Base-by-base conservation (phyloP, 202 grass and related monocot genomes). In the Bolboschoenoplectus hybrid region DNA sequence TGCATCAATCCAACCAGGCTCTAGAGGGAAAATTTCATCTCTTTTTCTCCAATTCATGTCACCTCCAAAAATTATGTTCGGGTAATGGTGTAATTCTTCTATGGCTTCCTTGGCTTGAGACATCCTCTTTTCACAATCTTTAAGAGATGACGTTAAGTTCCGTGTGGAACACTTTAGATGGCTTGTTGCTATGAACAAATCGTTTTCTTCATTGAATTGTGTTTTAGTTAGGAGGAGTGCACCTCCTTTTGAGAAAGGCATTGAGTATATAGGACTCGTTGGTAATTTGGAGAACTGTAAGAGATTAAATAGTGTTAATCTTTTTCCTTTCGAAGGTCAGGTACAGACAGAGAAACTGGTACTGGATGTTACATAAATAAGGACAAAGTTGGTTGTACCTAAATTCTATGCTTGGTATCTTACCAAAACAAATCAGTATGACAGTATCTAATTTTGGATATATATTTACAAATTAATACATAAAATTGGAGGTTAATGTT, bases 1-100 rank as follows among this genome's bases (percentile, higher is more conserved):
- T 67, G 64, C 64, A 67, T 67, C 64, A 40, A 67, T 67, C 64
- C 64, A 67, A 39, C 64, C 64, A 40, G 64, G 9, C 40, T 67
- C 12, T 40, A 67, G 64, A 40, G 64, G 64, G 6, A 67, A 67
- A 36, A 2, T 5, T 9, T 5, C 35, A 39, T 67, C 12, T 14
- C 9, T 14, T 4, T 1, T 5, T 67, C 35, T 67, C 64, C 64
- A 67, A 40, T 67, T 68, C 65, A 68, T 68, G 12, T 68, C 65
- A 14, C 65, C 65, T 40, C 65, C 65, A 13, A 68, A 68, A 41
- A 68, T 46, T 19, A 13, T 55, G 10, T 36, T 77, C 1, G 53
- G 50, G 49, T 57, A 17, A 39, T 55, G 50, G 12, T 56, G 9
- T 56, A 38, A 35, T 6, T 14, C 56, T 39, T 77, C 0, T 77